These are phyloP conservation scores for Saccharomycopsis sp. DNA, from an alignment of 805 yeast genomes.

Conservation along the genomic window DNA sequence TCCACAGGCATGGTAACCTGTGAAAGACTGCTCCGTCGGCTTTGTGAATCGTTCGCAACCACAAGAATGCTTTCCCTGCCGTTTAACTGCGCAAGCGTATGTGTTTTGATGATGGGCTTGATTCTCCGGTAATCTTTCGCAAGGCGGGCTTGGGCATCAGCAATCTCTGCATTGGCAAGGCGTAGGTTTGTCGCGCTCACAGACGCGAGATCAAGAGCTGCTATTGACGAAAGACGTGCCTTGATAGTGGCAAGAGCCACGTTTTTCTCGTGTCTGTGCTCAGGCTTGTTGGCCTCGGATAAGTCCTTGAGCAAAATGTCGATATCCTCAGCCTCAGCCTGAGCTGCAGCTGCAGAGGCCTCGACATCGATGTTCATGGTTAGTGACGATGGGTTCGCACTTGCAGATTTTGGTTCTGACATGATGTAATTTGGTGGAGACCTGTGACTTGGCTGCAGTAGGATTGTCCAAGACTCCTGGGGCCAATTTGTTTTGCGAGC, in stretches of 20 bases:
- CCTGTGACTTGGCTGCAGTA: too few relatives aligned
- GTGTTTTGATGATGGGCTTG: conserved; percentile 8
- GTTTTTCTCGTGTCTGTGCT: conserved; percentile 1
- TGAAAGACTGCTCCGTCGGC: neutral
- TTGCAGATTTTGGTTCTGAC: neutral
- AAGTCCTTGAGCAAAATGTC: neutral
- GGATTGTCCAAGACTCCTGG: too few relatives aligned
- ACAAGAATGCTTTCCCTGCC: conserved; percentile 11
- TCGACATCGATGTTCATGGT: neutral
- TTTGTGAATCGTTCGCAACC: conserved; percentile 4
- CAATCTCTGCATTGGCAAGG: neutral
- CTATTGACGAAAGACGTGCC: conserved; percentile 1
- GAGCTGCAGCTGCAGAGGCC: neutral
- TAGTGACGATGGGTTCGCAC: neutral
- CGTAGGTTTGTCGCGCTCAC: conserved; percentile 5
- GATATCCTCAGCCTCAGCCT: neutral
- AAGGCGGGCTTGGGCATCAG: neutral
- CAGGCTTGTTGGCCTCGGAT: neutral
- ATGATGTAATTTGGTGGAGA: too few relatives aligned
- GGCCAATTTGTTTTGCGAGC: too few relatives aligned
- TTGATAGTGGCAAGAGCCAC: neutral
- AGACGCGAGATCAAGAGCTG: conserved; percentile 1
- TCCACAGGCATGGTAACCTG: neutral
- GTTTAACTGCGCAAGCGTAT: conserved; percentile 6
- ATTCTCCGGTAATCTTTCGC: neutral